phyloP scores from a whole-genome alignment of 495 filamentous ascomycete genomes.

The Terfezia claveryi region DNA sequence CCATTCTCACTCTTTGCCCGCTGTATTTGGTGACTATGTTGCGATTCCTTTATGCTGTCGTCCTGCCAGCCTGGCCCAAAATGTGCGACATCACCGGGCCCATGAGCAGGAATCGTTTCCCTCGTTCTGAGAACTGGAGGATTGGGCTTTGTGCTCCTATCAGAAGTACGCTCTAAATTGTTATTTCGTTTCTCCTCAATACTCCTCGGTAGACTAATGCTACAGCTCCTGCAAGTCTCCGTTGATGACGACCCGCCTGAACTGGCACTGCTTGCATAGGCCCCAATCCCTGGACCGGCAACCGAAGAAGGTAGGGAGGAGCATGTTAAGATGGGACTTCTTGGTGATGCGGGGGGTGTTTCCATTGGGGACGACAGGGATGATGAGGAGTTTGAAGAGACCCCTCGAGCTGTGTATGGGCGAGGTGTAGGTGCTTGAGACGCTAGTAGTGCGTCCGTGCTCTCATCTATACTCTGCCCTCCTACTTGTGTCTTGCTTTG shows the following conservation, averaged over 20 bases:
- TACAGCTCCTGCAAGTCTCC: slow-evolving; percentile 41
- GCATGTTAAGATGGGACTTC: slow-evolving; percentile 21
- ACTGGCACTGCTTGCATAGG: slow-evolving; percentile 24
- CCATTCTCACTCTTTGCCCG: not conserved
- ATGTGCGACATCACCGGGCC: not conserved
- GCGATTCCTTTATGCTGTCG: not conserved
- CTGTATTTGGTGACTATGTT: slow-evolving; percentile 22
- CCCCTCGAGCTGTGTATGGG: not conserved
- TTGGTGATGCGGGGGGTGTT: slow-evolving; percentile 42
- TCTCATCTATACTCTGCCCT: not conserved
- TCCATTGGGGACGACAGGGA: not conserved
- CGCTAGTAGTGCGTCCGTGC: not conserved
- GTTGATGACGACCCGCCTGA: slow-evolving; percentile 29
- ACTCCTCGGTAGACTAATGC: slow-evolving; percentile 34
- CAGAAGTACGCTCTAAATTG: not conserved
- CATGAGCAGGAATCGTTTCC: slow-evolving; percentile 5
- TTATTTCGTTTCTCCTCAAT: slow-evolving; percentile 21
- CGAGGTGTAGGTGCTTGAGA: not conserved
- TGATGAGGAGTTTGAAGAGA: slow-evolving; percentile 24
- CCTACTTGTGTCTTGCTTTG: slow-evolving; percentile 18
- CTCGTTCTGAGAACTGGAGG: slow-evolving; percentile 11
- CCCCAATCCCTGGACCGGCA: slow-evolving; percentile 14
- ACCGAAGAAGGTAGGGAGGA: slow-evolving; percentile 7
- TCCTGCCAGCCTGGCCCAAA: not conserved
- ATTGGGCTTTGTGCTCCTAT: not conserved